Base-by-base conservation (phyloP, 2,329 filamentous ascomycete species). In the Neophaeococcomyces mojaviensis region DNA sequence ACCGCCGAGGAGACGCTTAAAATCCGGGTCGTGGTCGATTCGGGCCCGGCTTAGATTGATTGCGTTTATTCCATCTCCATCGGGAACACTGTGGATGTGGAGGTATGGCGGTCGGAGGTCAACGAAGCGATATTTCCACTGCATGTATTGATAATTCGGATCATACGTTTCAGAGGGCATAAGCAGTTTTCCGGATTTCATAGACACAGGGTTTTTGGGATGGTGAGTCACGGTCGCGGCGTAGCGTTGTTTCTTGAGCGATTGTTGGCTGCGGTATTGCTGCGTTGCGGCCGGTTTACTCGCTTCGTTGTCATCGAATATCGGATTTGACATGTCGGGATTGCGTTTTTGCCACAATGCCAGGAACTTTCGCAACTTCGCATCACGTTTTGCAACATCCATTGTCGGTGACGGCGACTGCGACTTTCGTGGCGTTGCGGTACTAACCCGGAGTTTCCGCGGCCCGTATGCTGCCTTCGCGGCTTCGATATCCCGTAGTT, bases 41-140 rank as follows among this genome's bases (percentile, higher is more conserved):
- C 89, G 78, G 6, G 87, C 85, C 59, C 95, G 94, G 30, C 84
- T 80, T 45, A 98, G 73, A 61, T 90, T 94, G 57, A 97, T 86
- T 8, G 92, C 82, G 44, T 84, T 87, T 37, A 96, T 77, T 65
- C 96, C 90, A 56, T 97, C 92, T 15, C 90, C 89, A 33, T 94
- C 86, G 0, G 82, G 80, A 0, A 84, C 82, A 19, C 80, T 85
- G 67, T 97, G 87, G 30, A 98, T 79, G 64, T 97, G 88, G 44
- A 98, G 74, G 62, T 97, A 98, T 0, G 92, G 92, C 43, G 85
- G 78, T 26, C 92, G 80, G 22, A 98, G 77, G 67, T 98, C 92
- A 40, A 96, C 87, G 60, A 94, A 97, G 34, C 90, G 82, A 57
- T 89, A 87, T 22, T 92, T 78, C 92, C 92, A 98, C 50, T 84